phyloP scores from a whole-genome alignment of 768 basidiomycete species.

The Fistulinella prunicolor region DNA sequence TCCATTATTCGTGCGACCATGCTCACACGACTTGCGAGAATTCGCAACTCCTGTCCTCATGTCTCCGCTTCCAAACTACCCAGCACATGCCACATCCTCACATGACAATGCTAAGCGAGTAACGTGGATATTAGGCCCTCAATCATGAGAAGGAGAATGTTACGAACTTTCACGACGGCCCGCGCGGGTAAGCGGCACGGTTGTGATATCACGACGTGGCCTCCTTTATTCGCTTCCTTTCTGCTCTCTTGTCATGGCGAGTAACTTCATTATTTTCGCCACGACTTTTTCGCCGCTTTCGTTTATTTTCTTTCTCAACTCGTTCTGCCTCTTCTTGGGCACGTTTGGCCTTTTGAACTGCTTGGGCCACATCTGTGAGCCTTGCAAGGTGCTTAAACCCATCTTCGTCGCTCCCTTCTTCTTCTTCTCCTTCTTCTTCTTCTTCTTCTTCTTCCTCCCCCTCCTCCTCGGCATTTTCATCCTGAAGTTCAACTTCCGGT shows the following conservation, averaged over 20 bases:
- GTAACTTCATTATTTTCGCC: conserved; percentile 6
- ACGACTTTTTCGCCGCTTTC: conserved; percentile 25
- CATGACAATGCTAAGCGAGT: not conserved
- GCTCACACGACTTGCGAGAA: not conserved
- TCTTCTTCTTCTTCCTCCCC: not conserved
- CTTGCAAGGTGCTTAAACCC: conserved; percentile 32
- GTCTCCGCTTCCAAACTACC: not conserved
- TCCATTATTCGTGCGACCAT: conserved; percentile 2
- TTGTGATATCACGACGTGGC: conserved; percentile 4
- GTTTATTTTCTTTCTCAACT: conserved; percentile 30
- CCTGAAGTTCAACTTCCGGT: conserved; percentile 17
- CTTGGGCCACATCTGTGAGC: conserved; percentile 29
- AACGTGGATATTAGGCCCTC: not conserved
- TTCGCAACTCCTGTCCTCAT: not conserved
- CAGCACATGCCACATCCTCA: not conserved
- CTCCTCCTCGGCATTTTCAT: conserved; percentile 5
- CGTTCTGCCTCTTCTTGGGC: conserved; percentile 27
- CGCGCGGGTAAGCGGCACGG: not conserved
- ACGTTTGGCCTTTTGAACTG: conserved; percentile 21
- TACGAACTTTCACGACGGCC: not conserved
- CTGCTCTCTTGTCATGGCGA: conserved; percentile 7
- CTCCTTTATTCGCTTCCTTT: conserved; percentile 15
- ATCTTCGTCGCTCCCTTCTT: conserved; percentile 30
- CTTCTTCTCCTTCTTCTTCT: too few relatives aligned
- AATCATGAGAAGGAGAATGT: not conserved